Evolutionary conservation across 192 early-diverging fungal genomes (phyloP).

Genomic region (Rhizoclosmatium globosum): DNA sequence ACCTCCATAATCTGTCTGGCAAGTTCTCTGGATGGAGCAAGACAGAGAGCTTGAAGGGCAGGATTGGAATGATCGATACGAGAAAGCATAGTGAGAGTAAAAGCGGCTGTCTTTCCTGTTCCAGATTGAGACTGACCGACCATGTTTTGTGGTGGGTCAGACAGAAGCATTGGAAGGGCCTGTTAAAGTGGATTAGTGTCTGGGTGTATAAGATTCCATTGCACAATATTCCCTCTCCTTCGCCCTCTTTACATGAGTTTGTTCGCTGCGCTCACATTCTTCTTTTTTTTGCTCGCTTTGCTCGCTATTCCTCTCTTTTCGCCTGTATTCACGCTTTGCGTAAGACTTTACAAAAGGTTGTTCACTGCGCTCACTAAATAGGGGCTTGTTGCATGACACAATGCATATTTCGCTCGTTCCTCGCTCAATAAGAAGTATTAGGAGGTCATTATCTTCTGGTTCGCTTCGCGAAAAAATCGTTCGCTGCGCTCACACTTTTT

Average conservation of each 20-base stretch:
- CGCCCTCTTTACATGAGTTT: too few species aligned
- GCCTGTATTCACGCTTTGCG: background rate
- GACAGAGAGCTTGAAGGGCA: slow-evolving; percentile 82
- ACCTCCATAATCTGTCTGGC: slow-evolving; percentile 95
- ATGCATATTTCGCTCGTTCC: too few species aligned
- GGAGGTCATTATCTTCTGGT: too few species aligned
- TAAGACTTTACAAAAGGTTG: background rate
- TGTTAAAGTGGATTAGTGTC: slow-evolving; percentile 13
- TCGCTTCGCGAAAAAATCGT: too few species aligned
- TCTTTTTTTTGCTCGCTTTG: too few species aligned
- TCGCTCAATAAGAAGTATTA: background rate
- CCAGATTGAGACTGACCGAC: slow-evolving; percentile 97
- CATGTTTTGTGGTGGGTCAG: slow-evolving; percentile 92
- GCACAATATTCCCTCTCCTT: too few species aligned
- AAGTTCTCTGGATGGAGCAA: slow-evolving; percentile 93
- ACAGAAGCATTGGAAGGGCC: slow-evolving; percentile 87
- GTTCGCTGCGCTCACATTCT: too few species aligned
- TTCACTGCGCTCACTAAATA: too few species aligned
- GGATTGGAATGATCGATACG: slow-evolving; percentile 77
- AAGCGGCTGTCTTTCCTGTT: slow-evolving; percentile 98
- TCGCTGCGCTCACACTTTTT: too few species aligned
- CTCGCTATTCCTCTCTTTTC: too few species aligned
- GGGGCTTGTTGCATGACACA: too few species aligned
- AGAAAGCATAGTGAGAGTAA: slow-evolving; percentile 90
- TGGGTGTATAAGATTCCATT: background rate